Evolutionary conservation across 73 alveolate species (phyloP).

Genomic region (Paramecium octaurelia): DNA sequence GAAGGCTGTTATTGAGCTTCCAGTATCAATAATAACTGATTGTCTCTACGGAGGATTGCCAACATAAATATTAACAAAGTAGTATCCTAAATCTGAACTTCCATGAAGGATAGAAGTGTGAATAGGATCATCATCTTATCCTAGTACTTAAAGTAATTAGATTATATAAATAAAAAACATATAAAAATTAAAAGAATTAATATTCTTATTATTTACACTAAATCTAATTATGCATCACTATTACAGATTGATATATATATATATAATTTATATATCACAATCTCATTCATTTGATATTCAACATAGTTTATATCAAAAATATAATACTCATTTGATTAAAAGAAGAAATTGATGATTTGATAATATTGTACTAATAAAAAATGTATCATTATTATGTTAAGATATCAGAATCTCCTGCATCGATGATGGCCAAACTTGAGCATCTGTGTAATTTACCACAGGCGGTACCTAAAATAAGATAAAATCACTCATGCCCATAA

Average conservation of each 20-base stretch:
- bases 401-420: conserved; percentile 92
- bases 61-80: conserved; percentile 58
- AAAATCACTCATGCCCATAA: conserved; percentile 45
- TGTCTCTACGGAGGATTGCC: conserved; percentile 78
- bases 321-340: background rate
- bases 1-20: conserved; percentile 82
- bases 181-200: background rate
- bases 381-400: background rate
- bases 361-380: background rate
- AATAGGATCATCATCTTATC: conserved; percentile 9
- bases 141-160: background rate
- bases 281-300: background rate
- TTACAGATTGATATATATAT: no score
- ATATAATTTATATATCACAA: no score
- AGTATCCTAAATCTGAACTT: conserved; percentile 31
- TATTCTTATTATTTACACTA: background rate
- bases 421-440: conserved; percentile 85
- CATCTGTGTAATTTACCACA: conserved; percentile 96
- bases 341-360: background rate
- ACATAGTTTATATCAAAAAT: no score
- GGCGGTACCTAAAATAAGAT: conserved; percentile 77
- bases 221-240: background rate
- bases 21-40: conserved; percentile 90
- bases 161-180: background rate
- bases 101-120: conserved; percentile 22